Base-by-base conservation (phyloP, 2,329 filamentous ascomycete genomes). In the Pseudopithomyces chartarum region DNA sequence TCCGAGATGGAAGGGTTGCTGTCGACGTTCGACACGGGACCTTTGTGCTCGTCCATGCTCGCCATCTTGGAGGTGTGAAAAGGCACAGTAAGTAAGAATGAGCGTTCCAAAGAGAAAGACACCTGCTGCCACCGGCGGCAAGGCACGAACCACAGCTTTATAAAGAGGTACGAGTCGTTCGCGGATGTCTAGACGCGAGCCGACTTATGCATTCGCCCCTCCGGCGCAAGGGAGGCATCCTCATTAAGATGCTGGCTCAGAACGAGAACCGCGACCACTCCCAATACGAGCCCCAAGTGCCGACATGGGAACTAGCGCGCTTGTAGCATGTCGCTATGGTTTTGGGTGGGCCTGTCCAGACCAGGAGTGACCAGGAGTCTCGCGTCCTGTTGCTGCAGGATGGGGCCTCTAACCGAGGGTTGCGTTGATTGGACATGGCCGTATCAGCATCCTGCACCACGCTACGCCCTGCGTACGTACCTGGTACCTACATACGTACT, bases 11-110 rank as follows among this genome's bases (percentile, higher is more conserved):
- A 53, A 5, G 51, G 53, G 1, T 59, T 55, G 44, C 26, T 54
- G 13, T 60, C 48, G 39, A 63, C 44, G 20, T 55, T 52, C 23
- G 56, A 57, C 19, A 40, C 32, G 10, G 56, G 50, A 40, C 54
- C 51, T 40, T 66, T 64, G 15, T 39, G 47, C 19, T 44, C 36
- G 1, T 60, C 52, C 45, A 48, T 20, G 17, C 45, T 48, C 2
- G 55, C 55, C 59, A 61, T 60, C 3, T 33, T 55, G 42, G 52
- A 17, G 32, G 52, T 13, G 33, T 15, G 43, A 47, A 40, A 15
- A 10, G 15, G 17, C 32, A 22, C 8, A 12, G 43, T 34, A 34
- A 38, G 17, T 7, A 20, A 47, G 22, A 40, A 36, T 15, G 20
- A 47, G 42, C 43, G 42, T n/a, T 29, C 15, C 34, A 15, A 32